Evolutionary conservation across 2,329 filamentous ascomycete species (phyloP).

Genomic region (Exophiala mesophila): DNA sequence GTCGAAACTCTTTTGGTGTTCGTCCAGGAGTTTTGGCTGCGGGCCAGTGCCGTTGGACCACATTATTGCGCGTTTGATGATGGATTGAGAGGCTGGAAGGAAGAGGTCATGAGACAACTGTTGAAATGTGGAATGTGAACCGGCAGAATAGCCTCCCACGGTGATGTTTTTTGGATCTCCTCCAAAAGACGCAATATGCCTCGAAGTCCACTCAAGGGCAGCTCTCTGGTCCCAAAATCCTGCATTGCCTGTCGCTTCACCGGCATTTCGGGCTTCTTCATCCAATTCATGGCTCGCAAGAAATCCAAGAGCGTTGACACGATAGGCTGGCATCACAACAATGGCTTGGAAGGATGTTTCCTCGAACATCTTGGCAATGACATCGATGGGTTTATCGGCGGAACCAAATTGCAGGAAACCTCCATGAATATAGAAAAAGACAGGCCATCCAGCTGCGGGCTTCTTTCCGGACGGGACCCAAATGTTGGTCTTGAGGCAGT

Average conservation of each 20-base stretch:
- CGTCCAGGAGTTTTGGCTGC: conserved; percentile 41
- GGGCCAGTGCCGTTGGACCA: conserved; percentile 50
- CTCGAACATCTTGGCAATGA: conserved; percentile 41
- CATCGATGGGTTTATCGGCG: conserved; percentile 42
- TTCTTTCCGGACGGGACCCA: conserved; percentile 8
- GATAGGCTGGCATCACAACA: conserved; percentile 53
- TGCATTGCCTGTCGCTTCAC: conserved; percentile 44
- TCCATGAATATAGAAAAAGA: conserved; percentile 54
- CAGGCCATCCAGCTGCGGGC: conserved; percentile 47
- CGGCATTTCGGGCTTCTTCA: conserved; percentile 35
- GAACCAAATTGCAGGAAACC: conserved; percentile 55
- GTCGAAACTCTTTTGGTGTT: conserved; percentile 1
- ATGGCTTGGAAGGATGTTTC: conserved; percentile 48
- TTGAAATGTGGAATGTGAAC: conserved; percentile 52
- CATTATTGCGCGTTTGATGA: conserved; percentile 51
- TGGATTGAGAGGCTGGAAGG: conserved; percentile 40
- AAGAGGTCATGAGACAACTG: conserved; percentile 54
- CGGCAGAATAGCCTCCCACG: conserved; percentile 53
- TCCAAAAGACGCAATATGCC: conserved; percentile 49
- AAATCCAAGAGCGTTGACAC: conserved; percentile 54
- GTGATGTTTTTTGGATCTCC: conserved; percentile 50
- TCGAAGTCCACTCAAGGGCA: conserved; percentile 53
- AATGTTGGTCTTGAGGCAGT: conserved; percentile 12
- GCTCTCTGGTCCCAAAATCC: conserved; percentile 56
- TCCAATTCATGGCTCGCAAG: conserved; percentile 47